These are phyloP conservation scores for Xylaria sp. DNA, from an alignment of 2,329 filamentous ascomycete species.

Conservation along the genomic window DNA sequence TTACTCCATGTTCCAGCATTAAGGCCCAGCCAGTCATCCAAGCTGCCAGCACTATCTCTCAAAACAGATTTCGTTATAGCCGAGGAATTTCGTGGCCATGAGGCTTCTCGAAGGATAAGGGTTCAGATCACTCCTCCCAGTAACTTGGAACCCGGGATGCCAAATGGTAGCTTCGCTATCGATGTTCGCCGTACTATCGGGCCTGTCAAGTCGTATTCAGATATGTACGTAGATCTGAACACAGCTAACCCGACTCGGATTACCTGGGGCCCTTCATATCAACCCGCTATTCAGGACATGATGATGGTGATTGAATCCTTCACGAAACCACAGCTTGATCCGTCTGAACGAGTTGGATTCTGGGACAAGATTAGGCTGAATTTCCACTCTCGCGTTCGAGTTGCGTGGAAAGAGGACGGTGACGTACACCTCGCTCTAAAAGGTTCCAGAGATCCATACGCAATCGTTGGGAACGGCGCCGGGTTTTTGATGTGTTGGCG, in stretches of 20 bases:
- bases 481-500: slow-evolving; percentile 99
- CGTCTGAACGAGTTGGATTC: slow-evolving; percentile 93
- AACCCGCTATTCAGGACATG: slow-evolving; percentile 98
- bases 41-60: slow-evolving; percentile 83
- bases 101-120: slow-evolving; percentile 82
- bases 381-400: slow-evolving; percentile 89
- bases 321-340: slow-evolving; percentile 93
- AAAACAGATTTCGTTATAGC: slow-evolving; percentile 94
- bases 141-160: slow-evolving; percentile 64
- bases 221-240: slow-evolving; percentile 92
- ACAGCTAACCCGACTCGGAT: slow-evolving; percentile 91
- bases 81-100: slow-evolving; percentile 85
- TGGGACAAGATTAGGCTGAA: slow-evolving; percentile 98
- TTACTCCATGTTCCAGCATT: slow-evolving; percentile 89
- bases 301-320: slow-evolving; percentile 99
- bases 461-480: slow-evolving; percentile 90
- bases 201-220: slow-evolving; percentile 95
- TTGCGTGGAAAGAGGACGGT: slow-evolving; percentile 94
- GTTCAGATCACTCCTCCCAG: slow-evolving; percentile 86
- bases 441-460: slow-evolving; percentile 90
- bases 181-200: slow-evolving; percentile 92
- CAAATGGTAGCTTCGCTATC: slow-evolving; percentile 78
- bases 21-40: slow-evolving; percentile 80
- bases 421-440: slow-evolving; percentile 95
- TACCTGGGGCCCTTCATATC: slow-evolving; percentile 97